Conservation (phyloP, 139 green algal genomes). For the Microglena sp. region DNA sequence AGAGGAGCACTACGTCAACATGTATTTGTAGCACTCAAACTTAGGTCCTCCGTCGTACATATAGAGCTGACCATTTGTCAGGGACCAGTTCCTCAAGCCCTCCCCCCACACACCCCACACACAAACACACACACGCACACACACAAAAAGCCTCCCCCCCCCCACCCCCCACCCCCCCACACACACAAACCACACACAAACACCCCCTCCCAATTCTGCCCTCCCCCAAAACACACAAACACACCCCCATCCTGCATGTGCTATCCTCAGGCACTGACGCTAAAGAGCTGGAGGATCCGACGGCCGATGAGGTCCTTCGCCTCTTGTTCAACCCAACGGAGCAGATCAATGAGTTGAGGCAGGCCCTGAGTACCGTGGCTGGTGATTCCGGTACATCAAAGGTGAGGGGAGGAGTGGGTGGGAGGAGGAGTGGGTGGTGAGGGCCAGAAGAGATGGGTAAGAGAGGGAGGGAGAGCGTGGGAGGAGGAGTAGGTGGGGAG, state of each 20-base stretch:
- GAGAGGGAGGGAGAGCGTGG: too few species aligned
- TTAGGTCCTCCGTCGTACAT: too few species aligned
- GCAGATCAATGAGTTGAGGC: constrained; percentile 21
- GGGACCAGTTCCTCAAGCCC: too few species aligned
- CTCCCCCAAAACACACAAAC: too few species aligned
- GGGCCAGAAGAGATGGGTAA: too few species aligned
- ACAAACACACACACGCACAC: background rate
- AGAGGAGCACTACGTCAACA: too few species aligned
- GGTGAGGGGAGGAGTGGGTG: background rate
- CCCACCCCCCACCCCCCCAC: background rate
- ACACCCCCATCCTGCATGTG: background rate
- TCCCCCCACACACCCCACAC: background rate
- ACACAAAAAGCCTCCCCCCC: background rate
- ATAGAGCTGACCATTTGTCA: too few species aligned
- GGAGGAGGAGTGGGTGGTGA: background rate
- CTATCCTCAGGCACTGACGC: constrained; percentile 16
- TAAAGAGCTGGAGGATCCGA: constrained; percentile 35
- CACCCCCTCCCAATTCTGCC: background rate
- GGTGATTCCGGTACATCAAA: background rate
- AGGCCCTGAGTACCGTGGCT: background rate
- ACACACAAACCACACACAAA: background rate
- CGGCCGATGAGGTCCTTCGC: constrained; percentile 17
- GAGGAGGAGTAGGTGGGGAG: too few species aligned
- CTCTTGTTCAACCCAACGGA: constrained; percentile 41
- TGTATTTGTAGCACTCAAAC: too few species aligned